Base-by-base conservation (phyloP, 768 basidiomycete species). In the Leccinum uliginosum region DNA sequence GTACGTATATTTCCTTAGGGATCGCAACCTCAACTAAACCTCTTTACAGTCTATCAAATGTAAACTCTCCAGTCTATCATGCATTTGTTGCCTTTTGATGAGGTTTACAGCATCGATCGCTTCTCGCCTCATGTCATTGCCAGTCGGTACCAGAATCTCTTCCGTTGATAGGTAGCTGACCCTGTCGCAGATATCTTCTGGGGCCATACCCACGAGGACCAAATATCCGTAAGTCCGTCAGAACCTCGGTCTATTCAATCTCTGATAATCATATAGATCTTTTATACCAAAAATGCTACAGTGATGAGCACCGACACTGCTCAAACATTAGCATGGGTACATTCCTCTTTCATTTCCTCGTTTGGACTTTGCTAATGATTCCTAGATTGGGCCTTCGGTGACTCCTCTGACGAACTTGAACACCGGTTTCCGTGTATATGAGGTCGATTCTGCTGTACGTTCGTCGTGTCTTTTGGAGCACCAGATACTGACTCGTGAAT, bases 111-210 rank as follows among this genome's bases (percentile, higher is more conserved):
- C 54, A 83, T 89, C 54, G 87, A 89, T 62, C 84, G 87, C n/a
- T 89, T 78, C 69, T 84, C 86, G 8, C 87, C 87, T 29, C 87
- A 89, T 62, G 87, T 89, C 54, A 86, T 89, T 59, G 84, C 86
- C 45, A 85, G 85, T 87, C 53, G 44, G 85, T 77, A 44, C 11
- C n/a, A 14, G 27, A 23, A 35, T 26, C 2, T 50, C 17, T 17
- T 9, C n/a, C 26, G 2, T 30, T 23, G 43, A 43, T 8, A 50
- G 19, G 17, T 59, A 43, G 56, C 57, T 59, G 63, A 61, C 55
- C 51, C 52, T 50, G 26, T 40, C 51, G 38, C 54, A 84, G 86
- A 81, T 60, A 82, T 89, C n/a, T 89, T 90, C 75, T 91, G 77
- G 65, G 89, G 89, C 6, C 89, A 91, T 63, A 82, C 84, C 0